A percentile compares a stretch with the other conserved stretches of the same genome.
Conservation (phyloP, 2,329 filamentous ascomycete genomes). For the Arthroderma sp. region DNA sequence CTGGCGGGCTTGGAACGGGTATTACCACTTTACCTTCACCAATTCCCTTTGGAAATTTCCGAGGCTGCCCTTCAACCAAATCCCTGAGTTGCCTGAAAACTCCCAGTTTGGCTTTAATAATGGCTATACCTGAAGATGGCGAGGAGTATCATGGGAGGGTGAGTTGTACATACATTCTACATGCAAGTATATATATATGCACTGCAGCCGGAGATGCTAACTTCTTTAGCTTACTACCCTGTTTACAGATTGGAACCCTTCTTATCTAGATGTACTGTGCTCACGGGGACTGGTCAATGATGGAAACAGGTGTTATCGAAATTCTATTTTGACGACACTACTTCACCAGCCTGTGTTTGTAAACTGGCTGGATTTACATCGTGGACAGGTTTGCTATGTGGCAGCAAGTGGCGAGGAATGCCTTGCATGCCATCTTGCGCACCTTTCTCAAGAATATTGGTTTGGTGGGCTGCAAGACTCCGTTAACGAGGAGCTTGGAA, state of each 20-base stretch:
- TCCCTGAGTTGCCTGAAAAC: no score
- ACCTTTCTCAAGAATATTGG: constrained; percentile 6
- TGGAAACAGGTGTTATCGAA: constrained; percentile 8
- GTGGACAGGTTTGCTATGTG: not conserved
- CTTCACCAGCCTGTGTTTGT: constrained; percentile 9
- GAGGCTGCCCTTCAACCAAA: no score
- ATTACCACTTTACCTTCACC: no score
- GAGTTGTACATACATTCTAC: no score
- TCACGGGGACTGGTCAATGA: constrained; percentile 8
- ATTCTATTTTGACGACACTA: constrained; percentile 6
- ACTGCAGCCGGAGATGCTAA: not conserved
- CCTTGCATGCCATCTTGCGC: constrained; percentile 4
- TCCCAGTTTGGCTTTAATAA: no score
- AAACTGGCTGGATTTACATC: constrained; percentile 8
- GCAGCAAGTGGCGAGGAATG: not conserved
- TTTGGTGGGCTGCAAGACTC: not conserved
- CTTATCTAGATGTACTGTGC: not conserved
- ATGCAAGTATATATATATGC: no score
- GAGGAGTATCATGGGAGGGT: no score
- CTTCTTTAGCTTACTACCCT: constrained; percentile 3
- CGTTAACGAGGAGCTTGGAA: not conserved
- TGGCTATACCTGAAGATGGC: no score
- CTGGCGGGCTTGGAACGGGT: no score
- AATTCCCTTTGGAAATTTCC: no score
- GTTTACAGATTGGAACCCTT: constrained; percentile 6